Conservation (phyloP, 306 rosid genomes). For the Quercus wislizeni region DNA sequence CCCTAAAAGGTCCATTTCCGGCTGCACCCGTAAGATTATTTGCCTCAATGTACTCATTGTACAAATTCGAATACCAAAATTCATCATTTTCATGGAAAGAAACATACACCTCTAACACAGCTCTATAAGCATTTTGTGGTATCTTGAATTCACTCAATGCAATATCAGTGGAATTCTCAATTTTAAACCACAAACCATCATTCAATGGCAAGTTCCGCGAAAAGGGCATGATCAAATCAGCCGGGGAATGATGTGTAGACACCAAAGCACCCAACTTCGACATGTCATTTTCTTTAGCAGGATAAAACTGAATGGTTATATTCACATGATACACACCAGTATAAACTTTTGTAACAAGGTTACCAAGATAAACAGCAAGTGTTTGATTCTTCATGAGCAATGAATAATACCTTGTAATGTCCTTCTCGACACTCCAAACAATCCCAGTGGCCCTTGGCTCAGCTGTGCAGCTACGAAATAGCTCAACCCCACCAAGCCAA, state of each 20-base stretch:
- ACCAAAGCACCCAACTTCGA: constrained; percentile 19
- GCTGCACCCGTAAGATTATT: constrained; percentile 52
- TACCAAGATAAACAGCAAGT: constrained; percentile 74
- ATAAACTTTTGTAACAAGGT: constrained; percentile 50
- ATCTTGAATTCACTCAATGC: constrained; percentile 50
- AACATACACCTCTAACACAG: constrained; percentile 83
- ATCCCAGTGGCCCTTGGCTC: constrained; percentile 75
- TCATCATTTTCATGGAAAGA: constrained; percentile 95
- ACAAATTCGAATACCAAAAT: constrained; percentile 68
- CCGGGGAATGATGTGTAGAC: constrained; percentile 37
- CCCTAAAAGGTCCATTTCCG: constrained; percentile 90
- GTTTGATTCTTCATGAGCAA: constrained; percentile 53
- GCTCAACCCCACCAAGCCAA: constrained; percentile 91
- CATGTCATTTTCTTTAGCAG: constrained; percentile 25
- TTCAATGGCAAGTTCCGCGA: constrained; percentile 58
- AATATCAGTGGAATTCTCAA: constrained; percentile 47
- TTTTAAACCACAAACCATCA: constrained; percentile 80
- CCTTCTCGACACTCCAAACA: constrained; percentile 84
- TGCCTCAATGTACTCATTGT: constrained; percentile 60
- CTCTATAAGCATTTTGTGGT: constrained; percentile 78
- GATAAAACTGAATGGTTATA: constrained; percentile 62
- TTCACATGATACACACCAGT: constrained; percentile 88
- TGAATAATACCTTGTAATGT: constrained; percentile 78
- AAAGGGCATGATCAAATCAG: constrained; percentile 83
- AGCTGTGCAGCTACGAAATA: constrained; percentile 87